phyloP scores from a whole-genome alignment of 257 asterid species.

The Gardenia jasminoides region DNA sequence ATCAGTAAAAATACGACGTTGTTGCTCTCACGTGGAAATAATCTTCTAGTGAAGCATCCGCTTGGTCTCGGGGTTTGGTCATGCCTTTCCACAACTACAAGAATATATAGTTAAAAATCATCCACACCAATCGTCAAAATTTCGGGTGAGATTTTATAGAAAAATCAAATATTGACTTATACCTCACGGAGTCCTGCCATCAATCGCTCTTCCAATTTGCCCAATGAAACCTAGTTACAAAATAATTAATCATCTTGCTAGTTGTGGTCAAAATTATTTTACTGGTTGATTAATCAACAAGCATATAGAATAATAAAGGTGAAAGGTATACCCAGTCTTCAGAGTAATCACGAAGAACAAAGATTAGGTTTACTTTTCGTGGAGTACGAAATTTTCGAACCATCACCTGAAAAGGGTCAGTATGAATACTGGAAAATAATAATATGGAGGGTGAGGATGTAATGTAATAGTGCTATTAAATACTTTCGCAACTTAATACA shows the following conservation, averaged over 20 bases:
- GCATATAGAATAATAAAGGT: not conserved
- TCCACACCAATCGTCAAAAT: too few species aligned
- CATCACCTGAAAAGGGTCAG: constrained; percentile 11
- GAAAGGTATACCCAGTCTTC: not conserved
- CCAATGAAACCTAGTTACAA: not conserved
- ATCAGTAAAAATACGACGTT: too few species aligned
- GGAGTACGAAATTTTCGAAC: not conserved
- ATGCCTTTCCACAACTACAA: not conserved
- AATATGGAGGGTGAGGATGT: not conserved
- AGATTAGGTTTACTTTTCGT: not conserved
- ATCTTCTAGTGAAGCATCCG: not conserved
- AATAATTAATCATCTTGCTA: not conserved
- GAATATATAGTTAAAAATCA: not conserved
- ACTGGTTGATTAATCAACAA: not conserved
- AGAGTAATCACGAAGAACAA: constrained; percentile 10
- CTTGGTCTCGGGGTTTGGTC: not conserved
- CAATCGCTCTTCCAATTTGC: not conserved
- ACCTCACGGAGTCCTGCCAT: not conserved
- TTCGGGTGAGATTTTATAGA: too few species aligned
- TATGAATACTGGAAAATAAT: not conserved
- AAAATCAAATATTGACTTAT: too few species aligned
- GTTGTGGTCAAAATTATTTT: not conserved
- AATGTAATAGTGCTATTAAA: too few species aligned
- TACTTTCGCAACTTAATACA: too few species aligned
- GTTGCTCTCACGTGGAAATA: too few species aligned